Conservation (phyloP, 352 stramenopile genomes). For the Pythium aphanidermatum region DNA sequence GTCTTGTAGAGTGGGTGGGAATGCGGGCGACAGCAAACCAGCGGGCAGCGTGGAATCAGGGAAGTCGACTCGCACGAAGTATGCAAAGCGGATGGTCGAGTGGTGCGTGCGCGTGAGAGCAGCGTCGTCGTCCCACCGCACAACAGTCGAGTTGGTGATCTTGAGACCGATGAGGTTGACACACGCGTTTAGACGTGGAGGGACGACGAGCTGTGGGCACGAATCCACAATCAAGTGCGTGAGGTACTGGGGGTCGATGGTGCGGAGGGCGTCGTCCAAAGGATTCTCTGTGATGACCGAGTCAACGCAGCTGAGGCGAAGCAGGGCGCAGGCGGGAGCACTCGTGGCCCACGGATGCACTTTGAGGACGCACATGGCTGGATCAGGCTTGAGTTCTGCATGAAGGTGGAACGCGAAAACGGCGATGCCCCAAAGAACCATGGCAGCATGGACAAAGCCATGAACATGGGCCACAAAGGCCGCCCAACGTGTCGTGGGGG, state of each 20-base stretch:
- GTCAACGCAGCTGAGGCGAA: conserved; percentile 25
- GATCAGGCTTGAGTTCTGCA: conserved; percentile 8
- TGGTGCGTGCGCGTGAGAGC: conserved; percentile 22
- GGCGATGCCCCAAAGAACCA: conserved; percentile 10
- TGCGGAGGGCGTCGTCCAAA: neutral
- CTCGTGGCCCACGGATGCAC: conserved; percentile 19
- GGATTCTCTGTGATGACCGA: too few species aligned
- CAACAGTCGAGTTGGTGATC: conserved; percentile 39
- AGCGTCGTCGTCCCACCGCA: conserved; percentile 18
- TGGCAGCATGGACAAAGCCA: neutral
- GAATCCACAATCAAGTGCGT: conserved; percentile 27
- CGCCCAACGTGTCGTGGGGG: neutral
- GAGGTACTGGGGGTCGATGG: conserved; percentile 20
- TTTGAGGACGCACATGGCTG: conserved; percentile 18
- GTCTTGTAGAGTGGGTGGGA: conserved; percentile 3
- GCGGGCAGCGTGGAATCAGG: conserved; percentile 2
- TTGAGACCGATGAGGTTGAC: conserved; percentile 26
- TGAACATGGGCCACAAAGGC: neutral
- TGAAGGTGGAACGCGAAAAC: conserved; percentile 22
- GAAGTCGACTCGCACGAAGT: conserved; percentile 14
- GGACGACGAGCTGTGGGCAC: conserved; percentile 25
- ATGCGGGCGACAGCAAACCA: conserved; percentile 4
- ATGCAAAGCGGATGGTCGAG: conserved; percentile 12
- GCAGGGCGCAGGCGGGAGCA: conserved; percentile 20
- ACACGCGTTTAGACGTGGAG: conserved; percentile 19